Base-by-base conservation (phyloP, 2,329 filamentous ascomycete genomes). In the Paraphoma sp. region DNA sequence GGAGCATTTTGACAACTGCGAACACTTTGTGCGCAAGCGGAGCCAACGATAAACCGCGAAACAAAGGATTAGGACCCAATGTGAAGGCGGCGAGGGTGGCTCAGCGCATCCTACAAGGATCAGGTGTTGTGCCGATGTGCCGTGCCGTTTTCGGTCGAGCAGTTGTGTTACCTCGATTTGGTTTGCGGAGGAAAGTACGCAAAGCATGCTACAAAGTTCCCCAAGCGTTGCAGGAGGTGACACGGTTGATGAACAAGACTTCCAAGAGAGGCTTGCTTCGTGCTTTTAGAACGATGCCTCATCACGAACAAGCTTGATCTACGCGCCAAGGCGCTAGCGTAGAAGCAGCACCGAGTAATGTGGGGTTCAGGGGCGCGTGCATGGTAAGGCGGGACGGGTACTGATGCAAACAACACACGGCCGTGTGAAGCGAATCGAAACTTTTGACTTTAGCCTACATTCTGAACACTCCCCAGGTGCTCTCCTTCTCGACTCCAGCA, bases 401-500 rank as follows among this genome's bases (percentile, higher is more conserved):
- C 23, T 23, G 23, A 23, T 23, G 23, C 23, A 23, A 23, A 23
- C 23, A 23, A 2, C 5, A 23, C 23, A 23, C 23, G 23, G 5
- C 23, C 23, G 5, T 23, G 23, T 23, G 23, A 23, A 23, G 23
- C 23, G 23, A 23, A 23, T 23, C 33, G 14, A 11, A 31, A 31
- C 43, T 55, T 55, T 55, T 47, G 4, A 50, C 8, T 2, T 5
- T 17, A 11, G 45, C 29, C 44, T 71, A 78, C 76, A 78, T 78
- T 59, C 76, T 78, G 49, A 78, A 78, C 1, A 78, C 74, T 10
- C 76, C 76, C 68, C 70, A 78, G 29, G 64, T 67, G 33, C 68
- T 76, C 62, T 76, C 75, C 62, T 64, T 67, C 53, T 73, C 71
- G 5, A 68, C 64, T 6, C 71, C 71, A 43, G 63, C 54, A 55